Percentiles rank a stretch among this genome's conserved stretches.
phyloP scores from a whole-genome alignment of 805 yeast genomes.

The Myxozyma melibiosi region DNA sequence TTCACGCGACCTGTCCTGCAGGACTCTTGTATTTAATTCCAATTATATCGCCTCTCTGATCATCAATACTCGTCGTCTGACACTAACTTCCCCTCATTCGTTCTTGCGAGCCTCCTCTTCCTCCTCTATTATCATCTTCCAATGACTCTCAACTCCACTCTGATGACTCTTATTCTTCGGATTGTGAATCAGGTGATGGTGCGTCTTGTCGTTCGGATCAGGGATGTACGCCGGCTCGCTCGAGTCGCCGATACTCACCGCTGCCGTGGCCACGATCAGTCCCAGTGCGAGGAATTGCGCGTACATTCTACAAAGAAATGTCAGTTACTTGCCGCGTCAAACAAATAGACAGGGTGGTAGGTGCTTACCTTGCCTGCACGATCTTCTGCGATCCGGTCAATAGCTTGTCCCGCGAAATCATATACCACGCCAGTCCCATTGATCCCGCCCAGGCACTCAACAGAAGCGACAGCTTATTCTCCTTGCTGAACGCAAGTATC shows the following conservation, averaged over 20 bases:
- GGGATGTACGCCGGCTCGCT: slow-evolving; percentile 36
- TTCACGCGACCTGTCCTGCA: too few relatives aligned
- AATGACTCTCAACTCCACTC: slow-evolving; percentile 15
- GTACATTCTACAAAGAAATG: slow-evolving; percentile 58
- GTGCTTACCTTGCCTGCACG: slow-evolving; percentile 62
- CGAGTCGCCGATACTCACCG: slow-evolving; percentile 37
- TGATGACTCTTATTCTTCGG: neutral
- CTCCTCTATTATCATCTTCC: slow-evolving; percentile 17
- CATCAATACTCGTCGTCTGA: neutral
- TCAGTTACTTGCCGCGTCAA: neutral
- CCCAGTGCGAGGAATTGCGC: slow-evolving; percentile 81
- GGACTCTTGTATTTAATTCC: too few relatives aligned
- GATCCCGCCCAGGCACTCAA: slow-evolving; percentile 79
- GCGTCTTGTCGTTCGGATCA: slow-evolving; percentile 22
- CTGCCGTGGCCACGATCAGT: slow-evolving; percentile 66
- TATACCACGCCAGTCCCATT: slow-evolving; percentile 74
- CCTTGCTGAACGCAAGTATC: neutral
- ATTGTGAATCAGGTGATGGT: slow-evolving; percentile 21
- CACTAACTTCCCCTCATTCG: neutral
- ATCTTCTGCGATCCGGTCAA: slow-evolving; percentile 77
- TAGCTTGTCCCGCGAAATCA: slow-evolving; percentile 70
- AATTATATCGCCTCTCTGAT: too few relatives aligned
- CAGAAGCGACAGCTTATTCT: slow-evolving; percentile 41
- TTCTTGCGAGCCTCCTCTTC: neutral
- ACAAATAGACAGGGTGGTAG: neutral